Percentiles rank a stretch among this genome's conserved stretches.
phyloP scores from a whole-genome alignment of 176 grass and related monocot species.

The Raddia distichophylla region DNA sequence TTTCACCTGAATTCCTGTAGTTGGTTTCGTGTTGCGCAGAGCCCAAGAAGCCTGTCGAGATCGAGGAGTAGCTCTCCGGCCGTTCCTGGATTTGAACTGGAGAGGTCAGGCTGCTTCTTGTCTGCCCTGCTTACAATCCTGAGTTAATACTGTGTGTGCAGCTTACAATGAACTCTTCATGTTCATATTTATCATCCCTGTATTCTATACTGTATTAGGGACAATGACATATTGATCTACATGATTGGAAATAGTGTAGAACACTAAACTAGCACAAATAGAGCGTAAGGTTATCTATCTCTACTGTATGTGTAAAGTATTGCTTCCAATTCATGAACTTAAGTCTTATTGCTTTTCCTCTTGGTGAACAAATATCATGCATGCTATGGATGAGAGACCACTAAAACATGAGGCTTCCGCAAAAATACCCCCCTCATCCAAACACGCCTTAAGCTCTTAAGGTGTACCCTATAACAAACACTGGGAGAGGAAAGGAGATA shows the following conservation, averaged over 20 bases:
- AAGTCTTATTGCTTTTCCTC: neutral
- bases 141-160: neutral
- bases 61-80: constrained; percentile 37
- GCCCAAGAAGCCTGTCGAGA: constrained; percentile 64
- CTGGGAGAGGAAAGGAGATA: neutral
- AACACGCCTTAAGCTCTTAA: neutral
- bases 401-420: neutral
- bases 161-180: neutral
- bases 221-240: neutral
- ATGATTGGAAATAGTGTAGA: neutral
- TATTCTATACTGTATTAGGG: neutral
- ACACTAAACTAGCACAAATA: neutral
- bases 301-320: neutral
- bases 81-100: constrained; percentile 36
- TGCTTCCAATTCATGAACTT: neutral
- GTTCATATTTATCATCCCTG: neutral
- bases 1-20: constrained; percentile 5
- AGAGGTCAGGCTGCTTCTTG: constrained; percentile 46
- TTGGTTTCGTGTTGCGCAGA: constrained; percentile 41
- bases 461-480: neutral
- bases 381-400: neutral
- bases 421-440: neutral
- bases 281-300: neutral
- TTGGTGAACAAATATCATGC: neutral
- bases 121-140: neutral